Percentiles rank a stretch among this genome's conserved stretches.
These are phyloP conservation scores for Triadica sebifera DNA, from an alignment of 345 rosid species.

Conservation along the genomic window DNA sequence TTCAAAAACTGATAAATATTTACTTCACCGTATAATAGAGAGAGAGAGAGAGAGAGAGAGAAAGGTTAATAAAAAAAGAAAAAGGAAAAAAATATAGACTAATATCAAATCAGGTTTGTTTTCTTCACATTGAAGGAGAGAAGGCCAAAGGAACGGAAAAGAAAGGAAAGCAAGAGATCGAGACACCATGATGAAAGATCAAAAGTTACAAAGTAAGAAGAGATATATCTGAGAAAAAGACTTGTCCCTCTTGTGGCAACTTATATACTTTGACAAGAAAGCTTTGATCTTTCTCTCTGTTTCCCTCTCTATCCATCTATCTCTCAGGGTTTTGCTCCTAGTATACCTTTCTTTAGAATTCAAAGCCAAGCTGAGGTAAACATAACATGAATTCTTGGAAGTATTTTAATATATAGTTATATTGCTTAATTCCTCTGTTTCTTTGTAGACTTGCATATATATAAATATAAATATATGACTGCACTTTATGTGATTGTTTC, in stretches of 20 bases:
- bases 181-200: slow-evolving; percentile 44
- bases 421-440: slow-evolving; percentile 31
- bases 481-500: too few species aligned
- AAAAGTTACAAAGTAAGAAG: slow-evolving; percentile 21
- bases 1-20: slow-evolving; percentile 30
- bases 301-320: background rate
- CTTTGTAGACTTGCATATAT: background rate
- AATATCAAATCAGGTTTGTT: slow-evolving; percentile 45
- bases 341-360: too few species aligned
- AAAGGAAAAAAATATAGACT: too few species aligned
- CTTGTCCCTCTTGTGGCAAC: slow-evolving; percentile 50
- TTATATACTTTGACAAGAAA: slow-evolving; percentile 50
- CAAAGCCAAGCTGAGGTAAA: slow-evolving; percentile 29
- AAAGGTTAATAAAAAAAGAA: background rate
- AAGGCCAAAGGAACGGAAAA: too few species aligned
- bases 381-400: slow-evolving; percentile 15
- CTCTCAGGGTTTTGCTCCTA: slow-evolving; percentile 24
- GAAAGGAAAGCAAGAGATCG: slow-evolving; percentile 35
- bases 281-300: slow-evolving; percentile 40
- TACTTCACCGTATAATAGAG: slow-evolving; percentile 13
- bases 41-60: slow-evolving; percentile 21
- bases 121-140: slow-evolving; percentile 67
- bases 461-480: too few species aligned
- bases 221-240: slow-evolving; percentile 40
- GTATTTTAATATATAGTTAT: background rate